Base-by-base conservation (phyloP, 306 rosid genomes). In the Hippophae rhamnoides region DNA sequence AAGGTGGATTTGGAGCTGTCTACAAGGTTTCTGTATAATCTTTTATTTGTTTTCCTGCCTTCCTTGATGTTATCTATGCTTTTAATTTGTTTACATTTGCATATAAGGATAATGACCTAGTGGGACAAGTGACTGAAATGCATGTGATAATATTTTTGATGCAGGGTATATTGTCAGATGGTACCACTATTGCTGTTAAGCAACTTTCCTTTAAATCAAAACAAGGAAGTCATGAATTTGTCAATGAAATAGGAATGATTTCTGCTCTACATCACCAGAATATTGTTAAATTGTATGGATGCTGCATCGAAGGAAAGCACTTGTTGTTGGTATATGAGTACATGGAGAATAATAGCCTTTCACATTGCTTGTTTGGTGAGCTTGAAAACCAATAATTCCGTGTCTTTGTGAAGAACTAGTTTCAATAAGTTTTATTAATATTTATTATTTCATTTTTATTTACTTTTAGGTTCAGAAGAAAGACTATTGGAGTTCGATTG, bases 1-100 rank as follows among this genome's bases (percentile, higher is more conserved):
- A 86, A 76, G 94, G 94, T n/a, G 94, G 94, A 63, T 86, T 86
- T 80, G 94, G 94, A 73, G 70, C 74, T 44, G 89, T 86, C 54
- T 80, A 67, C 72, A 86, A 82, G 89, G 94, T 82, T 72, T 57
- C 52, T 31, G 42, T 3, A 12, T 18, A 26, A 8, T 11, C 56
- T 55, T 44, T 44, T 13, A 5, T 9, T 62, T 47, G 46, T 43
- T 47, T 60, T 8, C 25, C 11, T 1, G 42, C 5, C 7, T 41
- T 9, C 46, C 2, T 48, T 13, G 43, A 3, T 10, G 13, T 57
- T 47, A 6, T 41, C 50, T 49, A 62, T 41, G 5, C 49, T 59
- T 53, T 10, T 64, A 54, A 44, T 62, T 43, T 7, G 13, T 1
- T 6, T 13, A 9, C 38, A 45, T 13, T 13, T 18, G 43, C 27